A percentile compares a stretch with the other conserved stretches of the same genome.
phyloP scores from a whole-genome alignment of 345 rosid species.

The Pistacia vera region DNA sequence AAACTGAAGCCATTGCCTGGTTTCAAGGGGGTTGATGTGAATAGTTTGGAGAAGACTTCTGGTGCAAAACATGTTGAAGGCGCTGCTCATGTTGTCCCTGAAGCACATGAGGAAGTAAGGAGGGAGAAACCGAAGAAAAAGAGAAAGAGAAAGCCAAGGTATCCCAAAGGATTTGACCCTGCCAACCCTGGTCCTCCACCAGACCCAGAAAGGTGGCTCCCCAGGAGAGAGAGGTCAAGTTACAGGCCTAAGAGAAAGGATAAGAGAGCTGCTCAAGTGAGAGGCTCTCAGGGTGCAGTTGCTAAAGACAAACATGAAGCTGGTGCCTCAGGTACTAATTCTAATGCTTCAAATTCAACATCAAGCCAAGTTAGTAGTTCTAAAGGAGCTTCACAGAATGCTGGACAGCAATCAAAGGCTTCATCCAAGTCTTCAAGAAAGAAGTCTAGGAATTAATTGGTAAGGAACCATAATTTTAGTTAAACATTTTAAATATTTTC shows the following conservation, averaged over 20 bases:
- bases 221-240: conserved; percentile 92
- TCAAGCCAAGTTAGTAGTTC: conserved; percentile 45
- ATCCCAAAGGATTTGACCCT: conserved; percentile 96
- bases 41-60: conserved; percentile 79
- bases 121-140: conserved; percentile 86
- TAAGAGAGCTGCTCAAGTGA: conserved; percentile 91
- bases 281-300: conserved; percentile 95
- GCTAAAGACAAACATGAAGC: conserved; percentile 74
- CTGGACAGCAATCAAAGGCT: conserved; percentile 52
- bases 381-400: conserved; percentile 46
- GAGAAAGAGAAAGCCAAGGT: conserved; percentile 98
- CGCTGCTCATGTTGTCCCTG: conserved; percentile 33
- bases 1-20: conserved; percentile 75
- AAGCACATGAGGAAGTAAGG: conserved; percentile 53
- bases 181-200: conserved; percentile 98
- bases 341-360: conserved; percentile 37
- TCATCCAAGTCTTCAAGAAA: conserved; percentile 88
- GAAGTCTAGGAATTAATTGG: conserved; percentile 72
- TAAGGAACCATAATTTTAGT: conserved; percentile 1
- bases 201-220: too few species aligned
- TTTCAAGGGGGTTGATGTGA: conserved; percentile 71
- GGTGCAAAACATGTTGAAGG: conserved; percentile 81
- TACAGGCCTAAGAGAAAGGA: conserved; percentile 94
- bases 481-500: not conserved
- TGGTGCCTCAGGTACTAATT: conserved; percentile 34